Base-by-base conservation (phyloP, 129 eudicot species). In the Artemisia tridentata region DNA sequence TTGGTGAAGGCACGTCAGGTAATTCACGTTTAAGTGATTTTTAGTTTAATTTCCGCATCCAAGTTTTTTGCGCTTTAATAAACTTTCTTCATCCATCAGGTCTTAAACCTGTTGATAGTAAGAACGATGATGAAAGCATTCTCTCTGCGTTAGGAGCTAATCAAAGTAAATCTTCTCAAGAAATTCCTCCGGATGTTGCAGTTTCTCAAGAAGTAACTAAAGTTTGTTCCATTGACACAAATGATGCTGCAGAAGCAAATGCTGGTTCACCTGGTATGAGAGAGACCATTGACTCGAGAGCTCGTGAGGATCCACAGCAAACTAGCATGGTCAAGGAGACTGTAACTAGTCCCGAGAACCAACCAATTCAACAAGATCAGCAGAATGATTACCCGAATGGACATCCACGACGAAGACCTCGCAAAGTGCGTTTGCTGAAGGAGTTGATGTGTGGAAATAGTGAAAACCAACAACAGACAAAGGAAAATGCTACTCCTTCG, bases 341-440 rank as follows among this genome's bases (percentile, higher is more conserved):
- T 14, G 62, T 45, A 53, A 45, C 34, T n/a, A 63, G 62, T 47
- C 54, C 16, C 56, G 58, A 41, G 58, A 56, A 55, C 47, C 74
- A 69, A 11, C 54, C 70, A 29, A 31, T 43, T 12, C 29, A 46
- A 11, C 70, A 52, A 2, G 34, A 58, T 66, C 80, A 77, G 51
- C 81, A 74, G 14, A 68, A 72, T 59, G 88, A 76, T 59, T 67
- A 59, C 64, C 46, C 72, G 64, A 78, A 34, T 43, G 88, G 82
- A 59, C 68, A 57, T 27, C 80, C 81, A 11, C 71, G 73, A 3
- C 83, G 79, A 71, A 88, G 82, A 69, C 66, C 74, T 21, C 89
- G 79, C 21, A 92, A 89, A 77, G 78, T 81, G 69, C 96, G 98
- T 67, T 72, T 79, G 45, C 51, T 92, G 59, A 73, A 83, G 27